These are phyloP conservation scores for Calonectria henricotiae DNA, from an alignment of 2,329 filamentous ascomycete genomes.

Conservation along the genomic window DNA sequence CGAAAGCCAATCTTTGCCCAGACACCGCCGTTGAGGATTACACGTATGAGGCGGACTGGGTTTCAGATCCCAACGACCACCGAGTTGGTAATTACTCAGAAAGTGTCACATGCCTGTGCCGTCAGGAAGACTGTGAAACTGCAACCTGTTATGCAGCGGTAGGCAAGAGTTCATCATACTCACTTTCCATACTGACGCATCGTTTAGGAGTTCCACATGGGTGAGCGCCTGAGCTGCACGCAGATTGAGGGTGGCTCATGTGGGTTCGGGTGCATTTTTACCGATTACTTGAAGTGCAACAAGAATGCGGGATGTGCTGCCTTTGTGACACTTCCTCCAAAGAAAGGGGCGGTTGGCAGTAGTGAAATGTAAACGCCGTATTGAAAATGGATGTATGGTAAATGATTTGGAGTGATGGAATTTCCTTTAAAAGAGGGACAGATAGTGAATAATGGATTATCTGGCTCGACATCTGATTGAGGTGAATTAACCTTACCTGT, in stretches of 20 bases:
- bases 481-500: too few relatives aligned
- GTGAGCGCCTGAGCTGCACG: not conserved
- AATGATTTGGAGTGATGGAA: not conserved
- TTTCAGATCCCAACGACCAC: not conserved
- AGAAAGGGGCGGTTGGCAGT: not conserved
- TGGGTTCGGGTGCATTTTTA: not conserved
- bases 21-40: not conserved
- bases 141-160: not conserved
- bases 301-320: not conserved
- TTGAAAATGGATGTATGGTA: not conserved
- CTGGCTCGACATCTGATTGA: too few relatives aligned
- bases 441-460: too few relatives aligned
- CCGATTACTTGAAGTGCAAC: not conserved
- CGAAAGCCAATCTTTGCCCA: not conserved
- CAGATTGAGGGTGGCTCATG: slow-evolving; percentile 7
- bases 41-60: not conserved
- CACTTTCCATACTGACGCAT: not conserved
- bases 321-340: slow-evolving; percentile 2
- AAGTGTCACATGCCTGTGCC: not conserved
- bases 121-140: not conserved
- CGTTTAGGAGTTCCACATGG: not conserved
- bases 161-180: not conserved
- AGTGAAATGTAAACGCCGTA: not conserved
- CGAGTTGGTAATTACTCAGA: not conserved
- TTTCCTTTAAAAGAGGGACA: not conserved